A percentile compares a stretch with the other conserved stretches of the same genome.
phyloP scores from a whole-genome alignment of 1,139 yeast species.

The Hemisphaericaspora xylofermentans region DNA sequence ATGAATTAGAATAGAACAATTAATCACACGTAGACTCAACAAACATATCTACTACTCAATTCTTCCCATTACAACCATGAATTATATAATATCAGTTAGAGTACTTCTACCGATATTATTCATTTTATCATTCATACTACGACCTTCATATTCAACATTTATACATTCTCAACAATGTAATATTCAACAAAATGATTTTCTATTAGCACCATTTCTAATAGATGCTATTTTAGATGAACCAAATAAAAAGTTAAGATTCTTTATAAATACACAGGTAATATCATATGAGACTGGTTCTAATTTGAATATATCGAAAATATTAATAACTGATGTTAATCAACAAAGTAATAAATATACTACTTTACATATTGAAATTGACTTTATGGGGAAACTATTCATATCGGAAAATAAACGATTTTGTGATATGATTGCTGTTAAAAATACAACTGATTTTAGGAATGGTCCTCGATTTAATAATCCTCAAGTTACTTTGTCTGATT shows the following conservation, averaged over 20 bases:
- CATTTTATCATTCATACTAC: conserved; percentile 5
- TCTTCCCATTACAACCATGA: too few relatives aligned
- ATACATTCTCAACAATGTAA: conserved; percentile 20
- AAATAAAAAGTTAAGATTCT: conserved; percentile 34
- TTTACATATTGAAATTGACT: conserved; percentile 44
- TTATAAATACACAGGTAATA: conserved; percentile 36
- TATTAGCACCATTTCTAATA: conserved; percentile 34
- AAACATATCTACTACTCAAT: too few relatives aligned
- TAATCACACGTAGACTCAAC: too few relatives aligned
- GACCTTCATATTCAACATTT: conserved; percentile 19
- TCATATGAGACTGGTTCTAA: conserved; percentile 93
- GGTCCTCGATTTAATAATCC: conserved; percentile 23
- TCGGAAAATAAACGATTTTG: conserved; percentile 46
- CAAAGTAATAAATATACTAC: conserved; percentile 50
- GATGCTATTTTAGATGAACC: conserved; percentile 43
- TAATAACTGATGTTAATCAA: conserved; percentile 42
- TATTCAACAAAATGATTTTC: conserved; percentile 4
- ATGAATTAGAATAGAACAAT: too few relatives aligned
- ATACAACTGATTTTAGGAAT: conserved; percentile 23
- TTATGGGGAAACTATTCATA: conserved; percentile 42
- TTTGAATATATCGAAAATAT: conserved; percentile 30
- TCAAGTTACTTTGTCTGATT: background rate
- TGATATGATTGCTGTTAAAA: conserved; percentile 43
- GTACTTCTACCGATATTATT: background rate
- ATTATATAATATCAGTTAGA: background rate